A percentile compares a stretch with the other conserved stretches of the same genome.
Conservation (phyloP, 768 basidiomycete species). For the Neoboletus brunneissimus region DNA sequence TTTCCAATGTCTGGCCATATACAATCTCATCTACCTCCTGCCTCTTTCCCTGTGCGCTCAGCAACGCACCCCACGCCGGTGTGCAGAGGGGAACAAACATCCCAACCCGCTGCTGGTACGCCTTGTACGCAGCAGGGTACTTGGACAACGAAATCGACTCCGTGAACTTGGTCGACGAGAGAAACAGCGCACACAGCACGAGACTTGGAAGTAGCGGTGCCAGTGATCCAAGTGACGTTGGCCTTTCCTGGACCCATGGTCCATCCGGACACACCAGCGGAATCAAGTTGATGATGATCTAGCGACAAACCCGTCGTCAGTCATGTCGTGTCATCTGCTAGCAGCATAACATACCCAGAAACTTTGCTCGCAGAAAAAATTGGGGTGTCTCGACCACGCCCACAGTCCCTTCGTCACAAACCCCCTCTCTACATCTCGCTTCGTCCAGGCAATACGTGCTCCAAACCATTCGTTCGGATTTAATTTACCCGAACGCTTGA, state of each 20-base stretch:
- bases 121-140: constrained; percentile 65
- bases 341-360: constrained; percentile 63
- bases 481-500: constrained; percentile 53
- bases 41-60: constrained; percentile 39
- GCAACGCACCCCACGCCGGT: constrained; percentile 40
- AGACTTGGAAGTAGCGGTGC: constrained; percentile 53
- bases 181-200: constrained; percentile 67
- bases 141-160: constrained; percentile 77
- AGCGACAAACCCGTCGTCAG: constrained; percentile 3
- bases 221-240: constrained; percentile 27
- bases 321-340: background rate
- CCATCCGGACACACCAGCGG: constrained; percentile 50
- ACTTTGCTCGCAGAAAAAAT: constrained; percentile 85
- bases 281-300: constrained; percentile 70
- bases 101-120: constrained; percentile 74
- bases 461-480: constrained; percentile 56
- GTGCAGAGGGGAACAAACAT: constrained; percentile 68
- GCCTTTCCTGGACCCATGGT: constrained; percentile 22
- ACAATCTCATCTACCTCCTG: constrained; percentile 40
- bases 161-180: constrained; percentile 73
- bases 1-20: constrained; percentile 38
- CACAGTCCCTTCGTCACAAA: constrained; percentile 85
- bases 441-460: constrained; percentile 63
- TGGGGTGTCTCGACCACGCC: constrained; percentile 88
- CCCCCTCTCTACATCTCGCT: constrained; percentile 69